Evolutionary conservation across 345 rosid species (phyloP), one percentile per base, ranked within the genome.

Genomic region (Citrus trifoliata): DNA sequence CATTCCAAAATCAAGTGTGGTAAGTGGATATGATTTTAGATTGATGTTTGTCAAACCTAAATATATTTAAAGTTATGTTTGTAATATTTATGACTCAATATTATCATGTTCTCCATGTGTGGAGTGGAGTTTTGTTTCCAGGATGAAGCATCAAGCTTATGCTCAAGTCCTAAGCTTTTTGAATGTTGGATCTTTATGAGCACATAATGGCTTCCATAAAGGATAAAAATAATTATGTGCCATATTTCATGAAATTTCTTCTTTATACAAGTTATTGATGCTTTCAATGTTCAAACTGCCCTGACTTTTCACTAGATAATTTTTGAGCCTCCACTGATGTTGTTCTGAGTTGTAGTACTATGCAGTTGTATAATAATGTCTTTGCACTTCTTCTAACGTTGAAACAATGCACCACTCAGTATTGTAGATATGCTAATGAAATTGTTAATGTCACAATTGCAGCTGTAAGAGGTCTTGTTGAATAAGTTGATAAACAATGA

Each of bases 1-100:
- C 98, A 94, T 85, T 87, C 87, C 88, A 94, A 94, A 86, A 93
- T 94, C 67, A 92, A 81, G 83, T 94, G 98, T 83, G 98, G 99
- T 94, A 90, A 82, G 97, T 85, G 28, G 58, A 27, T 60, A n/a
- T 63, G 67, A n/a, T 73, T 37, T 67, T 30, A 35, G 71, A 46
- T 73, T 64, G 51, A 28, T 64, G 10, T 56, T 51, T 61, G 40
- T 71, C 37, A 38, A 61, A 61, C 70, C 30, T 75, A 14, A 72
- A 76, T 7, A 58, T 81, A 40, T n/a, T 65, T 73, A 32, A 53
- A 63, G 35, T 63, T 28, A 30, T 63, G 4, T 5, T 27, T 27
- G 32, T 63, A 63, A 13, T 16, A 53, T 53, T 53, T 63, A 63
- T 63, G 7, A 63, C 21, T 46, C 1, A 18, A 28, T 28, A 4